Evolutionary conservation across 2,329 filamentous ascomycete species (phyloP), one percentile per base, ranked within the genome.

Genomic region (Lecanosticta acicola): DNA sequence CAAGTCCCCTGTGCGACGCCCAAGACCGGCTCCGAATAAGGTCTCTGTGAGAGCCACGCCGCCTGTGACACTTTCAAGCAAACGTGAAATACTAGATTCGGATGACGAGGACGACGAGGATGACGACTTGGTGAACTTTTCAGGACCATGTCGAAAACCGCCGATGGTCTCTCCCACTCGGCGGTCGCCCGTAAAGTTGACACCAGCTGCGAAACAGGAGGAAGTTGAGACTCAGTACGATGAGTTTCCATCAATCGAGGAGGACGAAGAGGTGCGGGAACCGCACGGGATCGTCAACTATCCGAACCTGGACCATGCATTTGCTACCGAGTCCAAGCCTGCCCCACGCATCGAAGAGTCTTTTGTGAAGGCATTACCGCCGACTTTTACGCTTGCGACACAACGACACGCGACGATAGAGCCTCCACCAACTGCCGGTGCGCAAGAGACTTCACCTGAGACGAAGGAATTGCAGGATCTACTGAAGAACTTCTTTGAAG

Each of bases 71-170:
- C 11, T 5, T 29, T 29, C 24, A 29, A 11, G 11, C 7, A 11
- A 29, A 29, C 11, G 11, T 11, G 24, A 29, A 29, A 50, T 58
- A 47, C 45, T 54, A n/a, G 55, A 60, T 24, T 60, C 55, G 24
- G 24, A 29, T 1, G 59, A 62, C 18, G 56, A 59, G 9, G 59
- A 62, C 1, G 59, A 62, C 18, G 56, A 59, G 9, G 59, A 62
- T 4, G 59, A 59, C 34, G 54, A 57, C 35, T 50, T 62, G 10
- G 49, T 62, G 29, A 48, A 61, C 43, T 58, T 61, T 20, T 48
- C 51, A 16, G 39, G 14, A 10, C 7, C n/a, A 3, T 39, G 39
- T 10, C 38, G 43, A 39, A 37, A 48, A 20, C 13, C 38, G 10
- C 20, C n/a, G 42, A 5, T 41, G 17, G 17, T n/a, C 3, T 17